Evolutionary conservation across 2,329 filamentous ascomycete species (phyloP).

Genomic region (Pyrenophora graminea): DNA sequence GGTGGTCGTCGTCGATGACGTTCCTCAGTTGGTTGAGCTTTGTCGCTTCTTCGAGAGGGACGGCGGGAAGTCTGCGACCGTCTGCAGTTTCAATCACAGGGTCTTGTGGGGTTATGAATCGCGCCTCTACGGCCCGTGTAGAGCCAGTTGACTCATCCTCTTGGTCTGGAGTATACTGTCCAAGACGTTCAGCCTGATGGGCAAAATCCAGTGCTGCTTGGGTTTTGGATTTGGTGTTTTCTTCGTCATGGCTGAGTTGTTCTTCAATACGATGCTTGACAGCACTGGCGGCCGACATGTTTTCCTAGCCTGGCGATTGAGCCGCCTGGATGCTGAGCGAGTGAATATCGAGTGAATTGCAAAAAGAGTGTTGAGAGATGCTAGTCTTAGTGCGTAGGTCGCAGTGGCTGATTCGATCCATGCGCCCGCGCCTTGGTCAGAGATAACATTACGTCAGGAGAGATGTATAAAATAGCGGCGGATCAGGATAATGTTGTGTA

Average conservation of each 20-base stretch:
- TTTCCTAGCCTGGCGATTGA: background rate
- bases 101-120: slow-evolving; percentile 68
- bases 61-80: slow-evolving; percentile 68
- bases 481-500: slow-evolving; percentile 4
- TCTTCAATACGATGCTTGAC: slow-evolving; percentile 19
- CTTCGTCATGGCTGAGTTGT: slow-evolving; percentile 23
- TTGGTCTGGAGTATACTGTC: slow-evolving; percentile 47
- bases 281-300: slow-evolving; percentile 32
- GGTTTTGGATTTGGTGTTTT: slow-evolving; percentile 37
- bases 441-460: slow-evolving; percentile 17
- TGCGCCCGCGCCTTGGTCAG: slow-evolving; percentile 8
- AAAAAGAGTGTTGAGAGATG: background rate
- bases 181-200: slow-evolving; percentile 60
- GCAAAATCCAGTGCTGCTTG: slow-evolving; percentile 60
- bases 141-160: slow-evolving; percentile 50
- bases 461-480: background rate
- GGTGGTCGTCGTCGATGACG: slow-evolving; percentile 50
- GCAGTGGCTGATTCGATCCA: slow-evolving; percentile 12
- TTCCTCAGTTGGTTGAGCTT: slow-evolving; percentile 69
- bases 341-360: background rate
- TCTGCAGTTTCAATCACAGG: slow-evolving; percentile 71
- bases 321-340: background rate
- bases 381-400: slow-evolving; percentile 3
- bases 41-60: slow-evolving; percentile 71
- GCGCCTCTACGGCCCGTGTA: slow-evolving; percentile 64